Evolutionary conservation across 2,329 filamentous ascomycete genomes (phyloP).

Genomic region (Trichoderma sp.): DNA sequence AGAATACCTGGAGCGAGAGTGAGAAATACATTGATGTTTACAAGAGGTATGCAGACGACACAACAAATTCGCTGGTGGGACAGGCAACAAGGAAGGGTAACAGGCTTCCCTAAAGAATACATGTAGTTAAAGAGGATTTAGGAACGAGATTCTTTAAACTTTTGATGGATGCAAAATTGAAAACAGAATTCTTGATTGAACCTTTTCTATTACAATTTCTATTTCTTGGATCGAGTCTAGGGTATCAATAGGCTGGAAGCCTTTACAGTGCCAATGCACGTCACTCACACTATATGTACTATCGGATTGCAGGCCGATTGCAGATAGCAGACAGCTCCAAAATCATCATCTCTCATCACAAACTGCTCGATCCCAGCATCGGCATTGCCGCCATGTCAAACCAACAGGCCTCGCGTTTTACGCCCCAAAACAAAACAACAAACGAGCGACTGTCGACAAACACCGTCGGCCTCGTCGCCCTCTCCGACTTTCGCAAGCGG

Average conservation of each 20-base stretch:
- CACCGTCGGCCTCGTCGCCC: slow-evolving; percentile 86
- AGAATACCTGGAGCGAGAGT: slow-evolving; percentile 67
- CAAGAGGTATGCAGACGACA: slow-evolving; percentile 65
- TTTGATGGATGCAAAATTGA: background rate
- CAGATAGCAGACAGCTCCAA: background rate
- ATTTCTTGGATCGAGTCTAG: background rate
- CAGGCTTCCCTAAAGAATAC: slow-evolving; percentile 43
- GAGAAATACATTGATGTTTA: slow-evolving; percentile 70
- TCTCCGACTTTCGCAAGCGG: slow-evolving; percentile 94
- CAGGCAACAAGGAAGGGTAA: slow-evolving; percentile 64
- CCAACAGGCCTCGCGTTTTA: slow-evolving; percentile 61
- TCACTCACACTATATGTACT: background rate
- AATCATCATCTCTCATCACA: background rate
- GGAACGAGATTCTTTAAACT: background rate
- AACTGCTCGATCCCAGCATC: slow-evolving; percentile 30
- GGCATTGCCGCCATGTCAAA: slow-evolving; percentile 3
- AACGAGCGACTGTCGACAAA: slow-evolving; percentile 81
- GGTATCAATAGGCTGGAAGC: background rate
- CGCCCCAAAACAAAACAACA: slow-evolving; percentile 72
- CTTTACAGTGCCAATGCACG: background rate
- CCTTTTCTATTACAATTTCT: background rate
- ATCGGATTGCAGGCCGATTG: background rate
- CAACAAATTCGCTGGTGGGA: slow-evolving; percentile 61
- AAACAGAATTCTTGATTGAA: background rate
- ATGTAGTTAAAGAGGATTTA: background rate